These are phyloP conservation scores for Evansstolkia leycettana DNA, from an alignment of 495 filamentous ascomycete species.

Conservation along the genomic window DNA sequence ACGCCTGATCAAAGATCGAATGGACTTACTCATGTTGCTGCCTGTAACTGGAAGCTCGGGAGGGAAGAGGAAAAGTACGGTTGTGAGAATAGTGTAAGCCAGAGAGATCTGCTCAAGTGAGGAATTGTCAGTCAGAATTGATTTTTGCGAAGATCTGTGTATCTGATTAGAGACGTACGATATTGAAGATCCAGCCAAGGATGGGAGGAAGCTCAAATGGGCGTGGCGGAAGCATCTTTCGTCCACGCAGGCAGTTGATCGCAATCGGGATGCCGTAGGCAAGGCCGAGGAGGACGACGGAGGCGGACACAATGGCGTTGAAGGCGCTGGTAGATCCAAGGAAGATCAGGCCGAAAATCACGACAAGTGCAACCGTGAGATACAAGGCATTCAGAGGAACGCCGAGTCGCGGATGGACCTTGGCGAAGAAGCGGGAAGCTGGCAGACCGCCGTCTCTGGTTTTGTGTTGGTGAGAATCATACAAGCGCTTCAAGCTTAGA, in stretches of 20 bases:
- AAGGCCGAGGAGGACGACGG: slow-evolving; percentile 35
- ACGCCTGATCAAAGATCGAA: background rate
- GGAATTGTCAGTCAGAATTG: too few species aligned
- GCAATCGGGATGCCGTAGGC: slow-evolving; percentile 35
- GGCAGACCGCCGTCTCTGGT: slow-evolving; percentile 20
- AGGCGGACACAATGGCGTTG: slow-evolving; percentile 38
- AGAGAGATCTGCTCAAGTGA: too few species aligned
- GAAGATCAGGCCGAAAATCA: slow-evolving; percentile 36
- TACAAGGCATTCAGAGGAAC: slow-evolving; percentile 29
- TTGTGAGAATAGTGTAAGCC: too few species aligned
- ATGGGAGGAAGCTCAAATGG: too few species aligned
- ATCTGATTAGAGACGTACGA: too few species aligned
- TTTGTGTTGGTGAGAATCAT: too few species aligned
- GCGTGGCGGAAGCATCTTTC: too few species aligned
- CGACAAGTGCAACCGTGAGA: slow-evolving; percentile 32
- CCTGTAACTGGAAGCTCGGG: slow-evolving; percentile 45
- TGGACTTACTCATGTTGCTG: slow-evolving; percentile 55
- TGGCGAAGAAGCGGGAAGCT: slow-evolving; percentile 6
- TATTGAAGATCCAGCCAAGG: too few species aligned
- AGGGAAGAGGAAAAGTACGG: too few species aligned
- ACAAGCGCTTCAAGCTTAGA: too few species aligned
- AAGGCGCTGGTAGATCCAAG: slow-evolving; percentile 34
- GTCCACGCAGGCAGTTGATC: too few species aligned
- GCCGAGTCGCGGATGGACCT: slow-evolving; percentile 7
- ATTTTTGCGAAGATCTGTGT: too few species aligned